Evolutionary conservation across 179 eudicot species (phyloP), one percentile per base, ranked within the genome.

Genomic region (Amaranthus tricolor): DNA sequence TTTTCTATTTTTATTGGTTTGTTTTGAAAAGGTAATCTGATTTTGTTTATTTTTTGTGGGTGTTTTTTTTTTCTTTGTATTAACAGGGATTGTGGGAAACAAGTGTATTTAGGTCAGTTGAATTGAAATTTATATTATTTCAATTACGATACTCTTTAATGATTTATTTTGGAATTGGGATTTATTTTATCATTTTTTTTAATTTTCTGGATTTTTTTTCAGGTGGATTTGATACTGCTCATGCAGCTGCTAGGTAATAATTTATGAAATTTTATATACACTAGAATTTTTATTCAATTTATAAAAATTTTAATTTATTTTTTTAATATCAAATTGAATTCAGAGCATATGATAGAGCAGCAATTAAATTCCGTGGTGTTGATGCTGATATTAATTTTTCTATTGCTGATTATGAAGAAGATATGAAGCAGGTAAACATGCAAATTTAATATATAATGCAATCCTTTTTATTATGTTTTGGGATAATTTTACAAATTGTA

Each of bases 361-460:
- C 91, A n/a, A 84, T 88, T 59, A 89, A 86, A 84, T 89, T 85
- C 69, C 82, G 90, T 45, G 71, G 86, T 83, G 72, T 92, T 83
- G 89, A 86, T 83, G 92, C 92, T 75, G 95, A 90, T 79, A 88
- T 88, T 74, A 88, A 88, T 77, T 91, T 91, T 55, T 77, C 64
- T 24, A 62, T 86, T n/a, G 76, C 77, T 74, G 92, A 61, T 81
- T 87, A 87, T 72, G 87, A 87, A 64, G 86, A 85, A 5, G 91
- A 87, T 77, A 76, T 87, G 78, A 76, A 78, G 47, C 91, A 85
- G 53, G 80, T 72, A 19, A 44, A 61, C 67, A 61, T 6, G 19
- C 12, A 55, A 21, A 15, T 15, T 19, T 11, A 67, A 21, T 2
- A 15, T 14, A 69, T 14, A 4, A 8, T 3, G 9, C 45, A 21